Conservation (phyloP, 2,329 filamentous ascomycete genomes). For the Lasiodiplodia sp. region DNA sequence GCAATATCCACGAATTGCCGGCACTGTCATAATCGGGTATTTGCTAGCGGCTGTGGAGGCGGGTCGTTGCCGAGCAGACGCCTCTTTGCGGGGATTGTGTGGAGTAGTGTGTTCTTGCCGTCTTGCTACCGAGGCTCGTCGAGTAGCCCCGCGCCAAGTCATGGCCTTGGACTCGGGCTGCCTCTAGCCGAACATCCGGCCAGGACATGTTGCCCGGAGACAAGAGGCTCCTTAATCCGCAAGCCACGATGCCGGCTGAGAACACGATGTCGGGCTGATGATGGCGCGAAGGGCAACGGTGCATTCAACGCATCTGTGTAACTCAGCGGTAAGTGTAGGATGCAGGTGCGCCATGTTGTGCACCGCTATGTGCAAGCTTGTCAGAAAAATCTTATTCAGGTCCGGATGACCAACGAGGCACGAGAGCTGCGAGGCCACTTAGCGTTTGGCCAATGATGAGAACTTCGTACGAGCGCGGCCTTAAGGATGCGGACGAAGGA, state of each 20-base stretch:
- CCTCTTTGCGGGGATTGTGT: conserved; percentile 23
- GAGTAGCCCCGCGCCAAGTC: not conserved
- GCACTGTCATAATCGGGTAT: not conserved
- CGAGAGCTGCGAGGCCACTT: no score
- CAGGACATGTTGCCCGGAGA: not conserved
- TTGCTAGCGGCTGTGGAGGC: not conserved
- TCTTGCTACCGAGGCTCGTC: conserved; percentile 8
- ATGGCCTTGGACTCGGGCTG: not conserved
- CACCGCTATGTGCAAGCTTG: not conserved
- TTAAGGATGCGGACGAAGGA: no score
- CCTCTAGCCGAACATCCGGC: not conserved
- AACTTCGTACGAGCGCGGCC: no score
- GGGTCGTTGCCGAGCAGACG: conserved; percentile 7
- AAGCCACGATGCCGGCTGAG: not conserved
- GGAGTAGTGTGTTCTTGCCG: conserved; percentile 3
- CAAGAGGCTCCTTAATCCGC: not conserved
- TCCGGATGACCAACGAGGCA: not conserved
- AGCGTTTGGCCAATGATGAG: no score
- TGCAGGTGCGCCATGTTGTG: not conserved
- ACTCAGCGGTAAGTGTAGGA: not conserved
- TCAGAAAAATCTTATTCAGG: not conserved
- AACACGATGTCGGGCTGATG: not conserved
- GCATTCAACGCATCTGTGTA: not conserved
- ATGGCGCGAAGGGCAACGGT: not conserved
- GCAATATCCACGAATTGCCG: not conserved